Percentiles rank a stretch among this genome's conserved stretches.
Conservation (phyloP, 352 stramenopile species). For the Globisporangium uncinulatum region DNA sequence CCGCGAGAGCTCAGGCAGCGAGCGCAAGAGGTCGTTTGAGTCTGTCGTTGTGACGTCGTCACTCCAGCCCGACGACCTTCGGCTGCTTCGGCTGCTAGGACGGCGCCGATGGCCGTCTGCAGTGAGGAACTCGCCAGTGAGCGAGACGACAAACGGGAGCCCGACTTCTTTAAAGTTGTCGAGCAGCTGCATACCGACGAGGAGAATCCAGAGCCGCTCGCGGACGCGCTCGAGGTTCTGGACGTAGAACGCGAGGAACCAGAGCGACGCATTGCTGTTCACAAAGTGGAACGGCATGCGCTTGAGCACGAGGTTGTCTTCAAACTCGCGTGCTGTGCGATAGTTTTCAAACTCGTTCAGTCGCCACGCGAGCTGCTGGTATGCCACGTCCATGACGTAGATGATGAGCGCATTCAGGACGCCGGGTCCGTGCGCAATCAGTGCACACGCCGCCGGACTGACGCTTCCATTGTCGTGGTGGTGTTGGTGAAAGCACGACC, state of each 20-base stretch:
- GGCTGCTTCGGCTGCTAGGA: neutral
- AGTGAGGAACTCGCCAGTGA: constrained; percentile 36
- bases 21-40: no score
- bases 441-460: constrained; percentile 54
- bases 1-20: constrained; percentile 2
- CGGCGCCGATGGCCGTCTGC: constrained; percentile 31
- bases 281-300: constrained; percentile 75
- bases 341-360: constrained; percentile 78
- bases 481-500: constrained; percentile 19
- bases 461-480: constrained; percentile 12
- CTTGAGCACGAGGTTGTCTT: constrained; percentile 68
- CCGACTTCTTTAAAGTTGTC: constrained; percentile 72
- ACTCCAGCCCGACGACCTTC: neutral
- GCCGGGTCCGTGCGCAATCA: constrained; percentile 49
- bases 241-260: constrained; percentile 65
- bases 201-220: constrained; percentile 60
- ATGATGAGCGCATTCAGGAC: constrained; percentile 66
- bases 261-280: constrained; percentile 69
- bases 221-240: constrained; percentile 47
- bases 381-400: constrained; percentile 54
- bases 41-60: neutral
- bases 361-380: constrained; percentile 50
- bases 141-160: constrained; percentile 40
- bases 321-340: constrained; percentile 51
- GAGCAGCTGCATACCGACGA: constrained; percentile 56